A percentile compares a stretch with the other conserved stretches of the same genome.
phyloP scores from a whole-genome alignment of 768 basidiomycete genomes.

The Polyporus arcularius region DNA sequence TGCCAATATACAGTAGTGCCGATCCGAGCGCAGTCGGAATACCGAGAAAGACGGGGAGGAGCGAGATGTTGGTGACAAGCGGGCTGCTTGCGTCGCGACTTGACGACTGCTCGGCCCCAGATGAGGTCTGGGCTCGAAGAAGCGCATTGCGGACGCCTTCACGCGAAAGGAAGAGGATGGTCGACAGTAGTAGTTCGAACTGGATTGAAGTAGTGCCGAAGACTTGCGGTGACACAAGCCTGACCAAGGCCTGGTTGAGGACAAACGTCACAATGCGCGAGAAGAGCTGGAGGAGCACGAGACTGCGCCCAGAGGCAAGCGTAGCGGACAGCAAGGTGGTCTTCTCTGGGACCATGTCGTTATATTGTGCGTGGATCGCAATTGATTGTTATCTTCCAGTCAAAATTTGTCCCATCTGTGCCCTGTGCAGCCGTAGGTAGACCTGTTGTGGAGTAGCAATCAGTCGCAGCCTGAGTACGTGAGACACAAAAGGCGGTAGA shows the following conservation, averaged over 20 bases:
- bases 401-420: too few relatives aligned
- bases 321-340: slow-evolving; percentile 32
- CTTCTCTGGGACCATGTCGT: background rate
- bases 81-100: background rate
- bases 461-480: too few relatives aligned
- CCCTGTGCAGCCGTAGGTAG: too few relatives aligned
- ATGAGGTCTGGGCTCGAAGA: slow-evolving; percentile 50
- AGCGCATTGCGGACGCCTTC: slow-evolving; percentile 91
- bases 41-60: slow-evolving; percentile 71
- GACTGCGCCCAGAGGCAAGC: slow-evolving; percentile 54
- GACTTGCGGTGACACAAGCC: slow-evolving; percentile 79
- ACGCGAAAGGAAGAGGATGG: slow-evolving; percentile 89
- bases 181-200: slow-evolving; percentile 88
- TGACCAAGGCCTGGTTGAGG: slow-evolving; percentile 86
- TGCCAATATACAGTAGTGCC: slow-evolving; percentile 52
- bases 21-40: slow-evolving; percentile 60
- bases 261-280: slow-evolving; percentile 85
- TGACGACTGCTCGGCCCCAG: background rate
- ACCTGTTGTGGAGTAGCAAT: too few relatives aligned
- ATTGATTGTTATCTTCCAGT: too few relatives aligned
- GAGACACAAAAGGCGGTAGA: too few relatives aligned
- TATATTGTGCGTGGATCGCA: too few relatives aligned
- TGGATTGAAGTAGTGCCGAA: slow-evolving; percentile 93
- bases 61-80: slow-evolving; percentile 49
- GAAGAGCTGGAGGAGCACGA: slow-evolving; percentile 85